Evolutionary conservation across 371 early-diverging fungal genomes (phyloP).

Genomic region (Apophysomyces sp.): DNA sequence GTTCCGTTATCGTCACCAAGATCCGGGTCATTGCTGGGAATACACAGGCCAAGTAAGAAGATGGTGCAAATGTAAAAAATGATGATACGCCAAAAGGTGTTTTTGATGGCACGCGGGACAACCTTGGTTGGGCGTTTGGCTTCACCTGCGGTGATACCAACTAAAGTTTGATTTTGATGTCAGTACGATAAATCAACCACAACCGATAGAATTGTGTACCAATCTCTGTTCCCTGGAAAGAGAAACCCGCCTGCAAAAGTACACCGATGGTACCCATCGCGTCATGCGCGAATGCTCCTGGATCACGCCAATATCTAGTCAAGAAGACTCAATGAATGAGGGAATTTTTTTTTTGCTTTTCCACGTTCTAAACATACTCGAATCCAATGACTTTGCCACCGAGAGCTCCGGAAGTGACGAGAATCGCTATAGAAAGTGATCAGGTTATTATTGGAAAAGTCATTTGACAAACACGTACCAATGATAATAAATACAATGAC

Average conservation of each 20-base stretch:
- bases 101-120: slow-evolving; percentile 68
- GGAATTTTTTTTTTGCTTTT: background rate
- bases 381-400: slow-evolving; percentile 61
- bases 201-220: slow-evolving; percentile 20
- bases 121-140: slow-evolving; percentile 69
- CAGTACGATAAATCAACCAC: background rate
- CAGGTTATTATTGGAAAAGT: background rate
- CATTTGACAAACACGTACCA: slow-evolving; percentile 31
- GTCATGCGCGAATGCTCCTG: slow-evolving; percentile 78
- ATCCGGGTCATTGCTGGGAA: slow-evolving; percentile 54
- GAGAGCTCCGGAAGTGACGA: slow-evolving; percentile 65
- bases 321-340: background rate
- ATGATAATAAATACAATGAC: slow-evolving; percentile 72
- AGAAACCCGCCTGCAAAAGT: slow-evolving; percentile 75
- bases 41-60: slow-evolving; percentile 67
- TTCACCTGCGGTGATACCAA: slow-evolving; percentile 77
- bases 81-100: slow-evolving; percentile 76
- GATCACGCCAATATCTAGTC: slow-evolving; percentile 66
- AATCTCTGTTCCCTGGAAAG: slow-evolving; percentile 83
- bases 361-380: slow-evolving; percentile 9
- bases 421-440: slow-evolving; percentile 45
- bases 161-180: slow-evolving; percentile 18
- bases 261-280: slow-evolving; percentile 70
- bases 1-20: slow-evolving; percentile 45
- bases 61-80: slow-evolving; percentile 67